Evolutionary conservation across 1,139 yeast genomes (phyloP).

Genomic region (Taphrina deformans): DNA sequence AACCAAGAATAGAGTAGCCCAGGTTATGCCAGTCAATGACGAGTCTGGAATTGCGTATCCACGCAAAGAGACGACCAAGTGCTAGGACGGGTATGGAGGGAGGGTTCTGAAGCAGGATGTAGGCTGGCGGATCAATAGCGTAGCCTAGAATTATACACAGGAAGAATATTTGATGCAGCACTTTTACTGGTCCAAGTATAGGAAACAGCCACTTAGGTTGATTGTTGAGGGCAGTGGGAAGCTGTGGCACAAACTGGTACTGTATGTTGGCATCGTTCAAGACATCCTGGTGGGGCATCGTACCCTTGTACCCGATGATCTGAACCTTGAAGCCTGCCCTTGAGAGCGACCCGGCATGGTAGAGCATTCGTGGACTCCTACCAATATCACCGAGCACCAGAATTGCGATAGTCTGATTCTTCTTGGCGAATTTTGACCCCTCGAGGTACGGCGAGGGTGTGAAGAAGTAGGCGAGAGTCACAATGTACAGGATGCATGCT

Average conservation of each 20-base stretch:
- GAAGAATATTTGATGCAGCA: constrained; percentile 52
- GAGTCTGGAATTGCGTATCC: constrained; percentile 61
- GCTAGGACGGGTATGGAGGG: constrained; percentile 84
- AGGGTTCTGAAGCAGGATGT: constrained; percentile 76
- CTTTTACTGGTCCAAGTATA: constrained; percentile 62
- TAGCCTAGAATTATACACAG: constrained; percentile 20
- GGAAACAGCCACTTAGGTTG: constrained; percentile 53
- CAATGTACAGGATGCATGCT: constrained; percentile 13
- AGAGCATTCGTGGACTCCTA: constrained; percentile 92
- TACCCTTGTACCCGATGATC: constrained; percentile 78
- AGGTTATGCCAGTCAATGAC: constrained; percentile 96
- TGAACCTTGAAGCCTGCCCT: constrained; percentile 70
- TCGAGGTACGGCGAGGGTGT: constrained; percentile 22
- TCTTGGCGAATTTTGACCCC: constrained; percentile 31
- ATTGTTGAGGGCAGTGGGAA: constrained; percentile 41
- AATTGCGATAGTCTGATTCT: constrained; percentile 53
- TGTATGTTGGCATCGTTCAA: constrained; percentile 41
- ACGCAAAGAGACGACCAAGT: constrained; percentile 56
- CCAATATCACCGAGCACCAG: constrained; percentile 92
- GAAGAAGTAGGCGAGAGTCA: constrained; percentile 29
- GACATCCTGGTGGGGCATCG: constrained; percentile 43
- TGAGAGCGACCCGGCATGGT: constrained; percentile 83
- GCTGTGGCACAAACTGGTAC: constrained; percentile 41
- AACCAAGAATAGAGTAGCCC: constrained; percentile 77
- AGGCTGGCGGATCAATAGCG: constrained; percentile 32